Conservation (phyloP, 352 stramenopile genomes). For the Phytophthora niederhauseri region DNA sequence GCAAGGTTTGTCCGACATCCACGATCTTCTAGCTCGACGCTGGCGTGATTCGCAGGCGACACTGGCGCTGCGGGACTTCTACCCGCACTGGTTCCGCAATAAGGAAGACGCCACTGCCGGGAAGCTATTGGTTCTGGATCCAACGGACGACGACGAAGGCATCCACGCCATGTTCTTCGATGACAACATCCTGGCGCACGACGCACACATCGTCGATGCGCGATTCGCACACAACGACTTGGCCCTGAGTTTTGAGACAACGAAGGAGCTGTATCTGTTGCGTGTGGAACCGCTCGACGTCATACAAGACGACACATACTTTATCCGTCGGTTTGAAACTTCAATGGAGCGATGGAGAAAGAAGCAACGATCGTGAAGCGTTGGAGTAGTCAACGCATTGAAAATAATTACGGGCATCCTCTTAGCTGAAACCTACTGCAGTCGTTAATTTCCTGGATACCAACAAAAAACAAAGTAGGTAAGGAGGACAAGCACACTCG, state of each 20-base stretch:
- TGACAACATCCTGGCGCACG: slow-evolving; percentile 72
- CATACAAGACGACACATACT: slow-evolving; percentile 57
- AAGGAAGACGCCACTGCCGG: slow-evolving; percentile 52
- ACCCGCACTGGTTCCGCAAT: slow-evolving; percentile 73
- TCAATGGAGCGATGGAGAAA: slow-evolving; percentile 38
- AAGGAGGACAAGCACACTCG: too few relatives aligned
- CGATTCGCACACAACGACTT: slow-evolving; percentile 35
- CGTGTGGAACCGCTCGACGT: slow-evolving; percentile 72
- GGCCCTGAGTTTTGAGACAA: slow-evolving; percentile 41
- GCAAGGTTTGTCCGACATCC: slow-evolving; percentile 50
- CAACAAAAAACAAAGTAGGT: too few relatives aligned
- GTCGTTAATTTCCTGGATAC: too few relatives aligned
- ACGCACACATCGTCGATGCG: slow-evolving; percentile 79
- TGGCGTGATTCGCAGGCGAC: slow-evolving; percentile 63
- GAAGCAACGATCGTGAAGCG: slow-evolving; percentile 2
- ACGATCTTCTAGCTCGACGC: slow-evolving; percentile 50
- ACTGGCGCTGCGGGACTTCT: slow-evolving; percentile 79
- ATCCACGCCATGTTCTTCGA: slow-evolving; percentile 80
- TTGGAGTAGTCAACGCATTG: too few relatives aligned
- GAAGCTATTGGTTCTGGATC: slow-evolving; percentile 65
- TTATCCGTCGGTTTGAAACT: slow-evolving; percentile 51
- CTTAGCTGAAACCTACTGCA: too few relatives aligned
- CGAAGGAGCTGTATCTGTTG: slow-evolving; percentile 57
- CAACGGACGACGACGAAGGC: slow-evolving; percentile 22
- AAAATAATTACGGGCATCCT: too few relatives aligned